phyloP scores from a whole-genome alignment of 192 early-diverging fungal genomes.

The Diversispora eburnea region DNA sequence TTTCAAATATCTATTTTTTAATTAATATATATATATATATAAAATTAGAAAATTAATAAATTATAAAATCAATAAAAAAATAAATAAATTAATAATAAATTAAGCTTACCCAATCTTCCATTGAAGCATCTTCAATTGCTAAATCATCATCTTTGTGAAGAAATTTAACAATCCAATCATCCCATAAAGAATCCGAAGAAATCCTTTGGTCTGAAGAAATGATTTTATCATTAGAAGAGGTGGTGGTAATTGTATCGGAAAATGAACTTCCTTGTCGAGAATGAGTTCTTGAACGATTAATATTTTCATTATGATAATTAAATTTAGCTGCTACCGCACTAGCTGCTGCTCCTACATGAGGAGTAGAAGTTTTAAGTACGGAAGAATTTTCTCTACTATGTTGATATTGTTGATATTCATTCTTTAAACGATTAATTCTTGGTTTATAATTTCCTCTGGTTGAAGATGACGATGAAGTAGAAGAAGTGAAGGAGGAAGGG shows the following conservation, averaged over 20 bases:
- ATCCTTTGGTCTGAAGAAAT: not conserved
- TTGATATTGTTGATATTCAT: too few relatives aligned
- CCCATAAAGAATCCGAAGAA: constrained; percentile 5
- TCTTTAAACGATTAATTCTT: too few relatives aligned
- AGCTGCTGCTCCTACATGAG: not conserved
- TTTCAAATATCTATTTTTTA: not conserved
- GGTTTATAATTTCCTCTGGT: too few relatives aligned
- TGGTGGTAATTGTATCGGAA: not conserved
- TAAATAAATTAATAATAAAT: not conserved
- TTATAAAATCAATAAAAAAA: not conserved
- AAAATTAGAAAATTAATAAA: too few relatives aligned
- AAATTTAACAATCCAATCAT: constrained; percentile 19
- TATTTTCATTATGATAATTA: not conserved
- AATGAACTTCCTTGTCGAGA: not conserved
- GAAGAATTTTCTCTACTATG: not conserved
- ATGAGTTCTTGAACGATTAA: not conserved
- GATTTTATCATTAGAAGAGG: not conserved
- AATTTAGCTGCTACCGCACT: not conserved
- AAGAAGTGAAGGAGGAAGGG: not conserved
- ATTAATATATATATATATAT: not conserved
- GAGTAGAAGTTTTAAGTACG: not conserved
- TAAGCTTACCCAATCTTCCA: not conserved
- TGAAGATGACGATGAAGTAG: not conserved
- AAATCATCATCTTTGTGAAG: not conserved
- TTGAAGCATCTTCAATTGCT: not conserved